Base-by-base conservation (phyloP, 306 rosid genomes). In the Ammopiptanthus mongolicus region DNA sequence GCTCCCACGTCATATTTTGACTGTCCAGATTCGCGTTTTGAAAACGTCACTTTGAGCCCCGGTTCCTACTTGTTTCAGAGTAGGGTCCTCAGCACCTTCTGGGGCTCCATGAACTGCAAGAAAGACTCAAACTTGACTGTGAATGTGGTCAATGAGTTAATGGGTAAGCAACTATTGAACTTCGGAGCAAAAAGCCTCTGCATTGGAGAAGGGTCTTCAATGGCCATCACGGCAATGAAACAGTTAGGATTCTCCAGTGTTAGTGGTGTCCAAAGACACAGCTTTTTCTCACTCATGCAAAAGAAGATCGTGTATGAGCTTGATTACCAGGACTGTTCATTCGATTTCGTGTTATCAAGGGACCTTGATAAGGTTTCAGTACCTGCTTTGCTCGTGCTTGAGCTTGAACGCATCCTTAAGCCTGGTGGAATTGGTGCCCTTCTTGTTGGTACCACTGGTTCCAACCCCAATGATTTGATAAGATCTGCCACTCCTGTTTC, bases 351-450 rank as follows among this genome's bases (percentile, higher is more conserved):
- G 72, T 76, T 88, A 29, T 83, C 91, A 0, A 86, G 82, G 81
- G 97, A 90, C 65, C 75, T 87, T 2, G 96, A 89, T 46, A 85
- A 78, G 82, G 89, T 81, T 66, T 48, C 97, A 2, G 96, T 84
- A 55, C 96, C 97, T 67, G 96, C 96, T 1, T 75, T 87, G 67
- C 85, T 89, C 22, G 88, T 92, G 60, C 92, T 92, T 6, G 98
- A 96, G 86, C 85, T 89, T 41, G 99, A 96, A 85, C 98, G 99
- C 18, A 85, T 96, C 50, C 97, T 96, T 68, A 86, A 80, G 76
- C 96, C 99, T 2, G 92, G 92, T 8, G 99, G 99, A 10, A 78
- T 90, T 12, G 99, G 99, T 22, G 99, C 96, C 47, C 46, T 96
- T 51, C 85, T 95, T 36, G 87, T 88, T 15, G 73, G 69, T 15